phyloP scores from a whole-genome alignment of 2,329 filamentous ascomycete species.

The Aureobasidium sp. region DNA sequence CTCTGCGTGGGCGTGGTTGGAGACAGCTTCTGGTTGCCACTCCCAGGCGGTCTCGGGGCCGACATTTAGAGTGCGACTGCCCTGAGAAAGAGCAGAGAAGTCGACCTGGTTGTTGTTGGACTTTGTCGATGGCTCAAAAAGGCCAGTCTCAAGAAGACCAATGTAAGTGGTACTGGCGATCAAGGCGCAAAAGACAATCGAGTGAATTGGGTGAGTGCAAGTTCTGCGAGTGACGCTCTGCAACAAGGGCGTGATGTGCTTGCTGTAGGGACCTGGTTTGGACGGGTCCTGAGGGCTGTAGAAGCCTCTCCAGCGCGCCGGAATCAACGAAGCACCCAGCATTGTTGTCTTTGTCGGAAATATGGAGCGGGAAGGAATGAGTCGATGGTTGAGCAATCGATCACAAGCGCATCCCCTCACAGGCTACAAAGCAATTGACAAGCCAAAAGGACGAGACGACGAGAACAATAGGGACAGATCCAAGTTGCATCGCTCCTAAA shows the following conservation, averaged over 20 bases:
- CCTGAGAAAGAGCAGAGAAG: constrained; percentile 67
- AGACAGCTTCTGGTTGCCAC: constrained; percentile 66
- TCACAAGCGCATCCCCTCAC: constrained; percentile 2
- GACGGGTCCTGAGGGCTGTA: constrained; percentile 31
- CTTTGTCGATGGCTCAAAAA: constrained; percentile 55
- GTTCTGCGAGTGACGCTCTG: constrained; percentile 73
- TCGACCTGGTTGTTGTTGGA: constrained; percentile 54
- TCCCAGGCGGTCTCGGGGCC: constrained; percentile 78
- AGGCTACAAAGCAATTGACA: constrained; percentile 1
- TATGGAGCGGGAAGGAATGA: not conserved
- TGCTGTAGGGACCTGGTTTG: constrained; percentile 51
- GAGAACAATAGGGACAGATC: not conserved
- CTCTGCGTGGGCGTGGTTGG: constrained; percentile 30
- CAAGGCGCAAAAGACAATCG: constrained; percentile 80
- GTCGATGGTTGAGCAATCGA: constrained; percentile 9
- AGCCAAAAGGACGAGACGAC: not conserved
- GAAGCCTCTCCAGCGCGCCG: constrained; percentile 41
- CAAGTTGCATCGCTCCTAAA: not conserved
- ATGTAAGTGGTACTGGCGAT: constrained; percentile 93
- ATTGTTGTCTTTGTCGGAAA: constrained; percentile 21
- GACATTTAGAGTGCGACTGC: constrained; percentile 65
- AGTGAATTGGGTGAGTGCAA: constrained; percentile 90
- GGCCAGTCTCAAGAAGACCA: constrained; percentile 79
- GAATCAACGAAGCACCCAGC: constrained; percentile 44
- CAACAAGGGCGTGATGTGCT: constrained; percentile 62